Conservation (phyloP, 2,329 filamentous ascomycete species). For the Pseudocercospora macadamiae region DNA sequence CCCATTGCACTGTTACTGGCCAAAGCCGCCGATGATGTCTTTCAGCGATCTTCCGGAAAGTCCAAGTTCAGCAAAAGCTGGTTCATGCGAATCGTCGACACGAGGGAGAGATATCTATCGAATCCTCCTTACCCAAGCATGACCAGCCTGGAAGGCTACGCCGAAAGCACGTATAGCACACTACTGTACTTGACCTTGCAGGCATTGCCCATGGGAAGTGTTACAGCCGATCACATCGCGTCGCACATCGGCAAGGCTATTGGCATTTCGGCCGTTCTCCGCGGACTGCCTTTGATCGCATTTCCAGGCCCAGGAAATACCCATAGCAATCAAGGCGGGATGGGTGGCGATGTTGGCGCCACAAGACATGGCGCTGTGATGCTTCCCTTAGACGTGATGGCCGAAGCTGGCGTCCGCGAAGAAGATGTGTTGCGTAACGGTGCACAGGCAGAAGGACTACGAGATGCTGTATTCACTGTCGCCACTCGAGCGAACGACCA, state of each 20-base stretch:
- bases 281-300: conserved; percentile 85
- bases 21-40: conserved; percentile 66
- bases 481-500: conserved; percentile 95
- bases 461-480: conserved; percentile 88
- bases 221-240: conserved; percentile 88
- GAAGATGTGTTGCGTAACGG: conserved; percentile 87
- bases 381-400: conserved; percentile 88
- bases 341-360: conserved; percentile 44
- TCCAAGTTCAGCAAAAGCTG: conserved; percentile 57
- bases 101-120: conserved; percentile 79
- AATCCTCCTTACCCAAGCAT: conserved; percentile 80
- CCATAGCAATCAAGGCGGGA: conserved; percentile 53
- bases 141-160: conserved; percentile 78
- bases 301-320: conserved; percentile 67
- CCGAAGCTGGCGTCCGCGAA: conserved; percentile 75
- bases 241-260: conserved; percentile 94
- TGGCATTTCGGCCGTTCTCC: conserved; percentile 83
- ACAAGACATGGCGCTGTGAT: conserved; percentile 68
- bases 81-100: conserved; percentile 73
- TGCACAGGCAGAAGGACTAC: conserved; percentile 74
- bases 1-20: conserved; percentile 85
- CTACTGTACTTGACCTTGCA: conserved; percentile 87
- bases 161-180: conserved; percentile 92
- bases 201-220: conserved; percentile 74
- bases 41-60: conserved; percentile 49